phyloP scores from a whole-genome alignment of 768 basidiomycete species.

The Sporobolomyces roseus region DNA sequence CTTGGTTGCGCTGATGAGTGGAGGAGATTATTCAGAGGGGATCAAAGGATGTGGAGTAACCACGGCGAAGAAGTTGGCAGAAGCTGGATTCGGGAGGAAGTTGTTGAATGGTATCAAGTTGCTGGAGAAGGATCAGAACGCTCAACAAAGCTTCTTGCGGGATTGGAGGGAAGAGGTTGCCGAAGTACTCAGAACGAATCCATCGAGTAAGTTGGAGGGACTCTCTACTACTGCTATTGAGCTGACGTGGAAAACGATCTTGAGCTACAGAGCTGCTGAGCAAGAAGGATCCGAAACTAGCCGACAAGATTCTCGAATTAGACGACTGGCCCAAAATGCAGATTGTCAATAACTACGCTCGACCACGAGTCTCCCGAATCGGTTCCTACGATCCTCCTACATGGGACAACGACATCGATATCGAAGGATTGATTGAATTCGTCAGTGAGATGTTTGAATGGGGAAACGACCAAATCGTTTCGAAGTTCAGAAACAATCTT shows the following conservation, averaged over 20 bases:
- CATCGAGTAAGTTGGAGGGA: neutral
- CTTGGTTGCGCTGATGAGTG: conserved; percentile 34
- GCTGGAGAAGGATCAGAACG: neutral
- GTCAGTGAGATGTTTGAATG: conserved; percentile 23
- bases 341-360: conserved; percentile 20
- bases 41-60: neutral
- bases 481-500: conserved; percentile 4
- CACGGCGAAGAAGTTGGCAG: conserved; percentile 10
- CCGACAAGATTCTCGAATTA: conserved; percentile 10
- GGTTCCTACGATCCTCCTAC: neutral
- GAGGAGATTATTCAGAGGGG: conserved; percentile 39
- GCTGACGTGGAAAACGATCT: too few relatives aligned
- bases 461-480: conserved; percentile 11
- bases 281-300: conserved; percentile 1
- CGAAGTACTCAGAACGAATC: conserved; percentile 23
- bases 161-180: conserved; percentile 26
- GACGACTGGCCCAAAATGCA: conserved; percentile 8
- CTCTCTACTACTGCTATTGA: too few relatives aligned
- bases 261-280: too few relatives aligned
- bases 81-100: conserved; percentile 7
- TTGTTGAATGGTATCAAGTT: conserved; percentile 20
- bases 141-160: conserved; percentile 2
- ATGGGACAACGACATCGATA: neutral
- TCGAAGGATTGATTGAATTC: conserved; percentile 9
- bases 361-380: conserved; percentile 11